Evolutionary conservation across 2,329 filamentous ascomycete genomes (phyloP).

Genomic region (Dendryphion nanum): DNA sequence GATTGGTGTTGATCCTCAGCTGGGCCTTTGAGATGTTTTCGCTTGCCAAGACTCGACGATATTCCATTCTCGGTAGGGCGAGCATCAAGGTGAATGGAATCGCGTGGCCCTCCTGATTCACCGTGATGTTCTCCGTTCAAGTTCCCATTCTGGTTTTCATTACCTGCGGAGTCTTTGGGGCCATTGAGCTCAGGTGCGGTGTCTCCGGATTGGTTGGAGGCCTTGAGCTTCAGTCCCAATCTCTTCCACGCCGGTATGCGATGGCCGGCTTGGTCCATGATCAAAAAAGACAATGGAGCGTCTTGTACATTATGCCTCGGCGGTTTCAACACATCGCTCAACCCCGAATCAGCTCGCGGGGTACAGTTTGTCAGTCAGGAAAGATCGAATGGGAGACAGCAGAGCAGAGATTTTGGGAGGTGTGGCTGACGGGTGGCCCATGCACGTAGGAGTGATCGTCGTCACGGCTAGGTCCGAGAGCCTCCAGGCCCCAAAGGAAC

Average conservation of each 20-base stretch:
- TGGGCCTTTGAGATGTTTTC: constrained; percentile 29
- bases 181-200: constrained; percentile 18
- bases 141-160: constrained; percentile 4
- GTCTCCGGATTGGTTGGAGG: constrained; percentile 42
- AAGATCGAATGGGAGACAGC: constrained; percentile 34
- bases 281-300: constrained; percentile 28
- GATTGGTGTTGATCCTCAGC: constrained; percentile 22
- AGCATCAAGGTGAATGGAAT: constrained; percentile 5
- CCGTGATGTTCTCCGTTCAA: constrained; percentile 7
- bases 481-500: constrained; percentile 35
- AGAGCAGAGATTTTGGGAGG: constrained; percentile 33
- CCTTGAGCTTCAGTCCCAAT: constrained; percentile 60
- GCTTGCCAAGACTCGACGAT: constrained; percentile 35
- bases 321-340: constrained; percentile 26
- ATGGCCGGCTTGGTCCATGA: constrained; percentile 22
- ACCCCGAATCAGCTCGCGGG: constrained; percentile 35
- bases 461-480: constrained; percentile 18
- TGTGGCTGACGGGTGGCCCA: constrained; percentile 16
- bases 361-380: constrained; percentile 17
- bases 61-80: constrained; percentile 19
- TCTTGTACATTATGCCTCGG: constrained; percentile 18
- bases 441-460: constrained; percentile 14
- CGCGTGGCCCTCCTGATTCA: not conserved
- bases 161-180: constrained; percentile 9
- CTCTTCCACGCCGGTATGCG: constrained; percentile 58